These are phyloP conservation scores for Crithidia bombi DNA, from an alignment of 208 protist species.

Conservation along the genomic window DNA sequence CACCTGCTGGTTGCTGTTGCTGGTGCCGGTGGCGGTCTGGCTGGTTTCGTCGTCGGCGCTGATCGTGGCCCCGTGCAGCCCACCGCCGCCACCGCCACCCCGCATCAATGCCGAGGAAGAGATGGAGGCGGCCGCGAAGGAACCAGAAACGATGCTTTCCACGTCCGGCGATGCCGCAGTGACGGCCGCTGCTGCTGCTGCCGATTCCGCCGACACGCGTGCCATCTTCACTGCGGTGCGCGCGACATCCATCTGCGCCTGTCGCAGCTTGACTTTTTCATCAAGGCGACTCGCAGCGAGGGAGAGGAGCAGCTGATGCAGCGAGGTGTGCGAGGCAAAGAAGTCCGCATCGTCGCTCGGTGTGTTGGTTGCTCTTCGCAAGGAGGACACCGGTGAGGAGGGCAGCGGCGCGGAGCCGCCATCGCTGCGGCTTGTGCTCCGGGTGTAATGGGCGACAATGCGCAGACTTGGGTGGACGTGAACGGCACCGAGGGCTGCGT, in stretches of 20 bases:
- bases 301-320: conserved; percentile 34
- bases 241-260: conserved; percentile 12
- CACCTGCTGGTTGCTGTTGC: conserved; percentile 11
- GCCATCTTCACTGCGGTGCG: conserved; percentile 25
- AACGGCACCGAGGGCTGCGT: not conserved
- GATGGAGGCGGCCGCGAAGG: not conserved
- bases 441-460: conserved; percentile 27
- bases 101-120: not conserved
- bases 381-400: not conserved
- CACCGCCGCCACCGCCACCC: too few relatives aligned
- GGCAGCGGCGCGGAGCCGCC: not conserved
- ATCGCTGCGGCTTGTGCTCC: not conserved
- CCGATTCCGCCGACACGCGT: not conserved
- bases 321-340: conserved; percentile 19
- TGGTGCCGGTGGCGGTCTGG: not conserved
- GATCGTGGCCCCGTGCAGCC: not conserved
- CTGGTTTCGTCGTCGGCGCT: not conserved
- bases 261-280: conserved; percentile 26
- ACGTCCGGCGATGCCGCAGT: conserved; percentile 5
- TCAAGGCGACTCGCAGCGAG: conserved; percentile 36
- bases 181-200: not conserved
- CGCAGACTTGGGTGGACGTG: conserved; percentile 15
- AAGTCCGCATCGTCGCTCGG: conserved; percentile 34
- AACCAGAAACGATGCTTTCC: not conserved
- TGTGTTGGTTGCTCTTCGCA: conserved; percentile 13